A percentile compares a stretch with the other conserved stretches of the same genome.
Evolutionary conservation across 2,329 filamentous ascomycete species (phyloP).

Genomic region (Neophaeococcomyces mojaviensis): DNA sequence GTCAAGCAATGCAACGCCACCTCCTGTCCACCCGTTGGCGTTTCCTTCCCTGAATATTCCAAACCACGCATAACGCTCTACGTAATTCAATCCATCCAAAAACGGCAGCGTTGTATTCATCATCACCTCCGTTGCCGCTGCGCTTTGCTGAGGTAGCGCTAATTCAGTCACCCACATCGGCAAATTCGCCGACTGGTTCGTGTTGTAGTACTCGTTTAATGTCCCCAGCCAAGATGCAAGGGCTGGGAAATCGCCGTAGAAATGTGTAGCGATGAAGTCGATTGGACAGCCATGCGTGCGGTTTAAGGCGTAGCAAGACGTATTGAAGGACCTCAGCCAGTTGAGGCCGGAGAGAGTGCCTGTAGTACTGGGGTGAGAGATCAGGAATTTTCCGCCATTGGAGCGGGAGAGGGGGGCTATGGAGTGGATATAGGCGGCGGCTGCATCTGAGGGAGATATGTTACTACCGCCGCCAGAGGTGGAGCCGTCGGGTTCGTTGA

Average conservation of each 20-base stretch:
- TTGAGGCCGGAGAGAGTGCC: conserved; percentile 52
- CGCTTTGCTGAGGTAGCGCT: conserved; percentile 50
- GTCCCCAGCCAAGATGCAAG: conserved; percentile 31
- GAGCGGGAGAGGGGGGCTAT: conserved; percentile 58
- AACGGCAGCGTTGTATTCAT: conserved; percentile 61
- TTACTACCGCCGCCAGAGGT: conserved; percentile 53
- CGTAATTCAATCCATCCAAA: conserved; percentile 54
- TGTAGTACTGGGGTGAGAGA: conserved; percentile 65
- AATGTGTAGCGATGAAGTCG: conserved; percentile 47
- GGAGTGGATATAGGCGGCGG: conserved; percentile 61
- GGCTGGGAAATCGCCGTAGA: conserved; percentile 35
- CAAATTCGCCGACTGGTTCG: conserved; percentile 31
- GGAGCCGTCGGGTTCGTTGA: conserved; percentile 69
- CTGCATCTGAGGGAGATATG: conserved; percentile 54
- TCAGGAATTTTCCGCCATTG: conserved; percentile 49
- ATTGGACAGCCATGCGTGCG: conserved; percentile 46
- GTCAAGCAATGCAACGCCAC: conserved; percentile 55
- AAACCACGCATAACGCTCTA: conserved; percentile 60
- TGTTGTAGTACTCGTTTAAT: conserved; percentile 35
- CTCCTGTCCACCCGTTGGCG: conserved; percentile 68
- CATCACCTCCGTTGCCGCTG: conserved; percentile 54
- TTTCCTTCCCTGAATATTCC: conserved; percentile 62
- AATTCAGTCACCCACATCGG: conserved; percentile 73
- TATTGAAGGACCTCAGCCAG: conserved; percentile 58
- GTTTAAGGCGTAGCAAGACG: conserved; percentile 34